phyloP scores from a whole-genome alignment of 1,284 basidiomycete species.

The Pisolithus thermaeus region DNA sequence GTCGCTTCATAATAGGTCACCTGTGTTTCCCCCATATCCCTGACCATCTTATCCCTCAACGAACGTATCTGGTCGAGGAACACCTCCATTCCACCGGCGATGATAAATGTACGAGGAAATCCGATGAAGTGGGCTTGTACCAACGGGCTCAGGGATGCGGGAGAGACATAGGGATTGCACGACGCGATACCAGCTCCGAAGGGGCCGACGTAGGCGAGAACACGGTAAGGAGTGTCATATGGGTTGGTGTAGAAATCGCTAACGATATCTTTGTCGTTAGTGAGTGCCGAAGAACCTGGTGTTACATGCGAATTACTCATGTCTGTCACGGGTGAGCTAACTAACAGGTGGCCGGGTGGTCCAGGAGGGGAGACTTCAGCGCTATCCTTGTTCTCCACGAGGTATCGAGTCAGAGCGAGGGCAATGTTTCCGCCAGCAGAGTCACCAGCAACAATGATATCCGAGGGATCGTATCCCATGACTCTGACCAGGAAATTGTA shows the following conservation, averaged over 20 bases:
- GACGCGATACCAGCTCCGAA: constrained; percentile 14
- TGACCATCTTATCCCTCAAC: constrained; percentile 26
- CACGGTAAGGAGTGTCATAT: constrained; percentile 5
- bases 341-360: constrained; percentile 34
- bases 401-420: constrained; percentile 38
- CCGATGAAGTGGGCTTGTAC: constrained; percentile 21
- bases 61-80: constrained; percentile 26
- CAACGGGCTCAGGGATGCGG: constrained; percentile 7
- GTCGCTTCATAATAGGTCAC: constrained; percentile 44
- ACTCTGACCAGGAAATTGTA: constrained; percentile 44
- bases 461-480: constrained; percentile 35
- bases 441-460: constrained; percentile 54
- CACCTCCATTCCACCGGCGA: constrained; percentile 29
- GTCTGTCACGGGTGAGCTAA: constrained; percentile 45
- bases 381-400: constrained; percentile 24
- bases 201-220: constrained; percentile 13
- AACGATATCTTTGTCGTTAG: constrained; percentile 17
- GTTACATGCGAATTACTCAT: constrained; percentile 23
- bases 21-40: constrained; percentile 35
- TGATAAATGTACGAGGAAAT: constrained; percentile 33
- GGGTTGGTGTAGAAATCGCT: constrained; percentile 3
- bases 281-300: constrained; percentile 22
- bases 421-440: constrained; percentile 57
- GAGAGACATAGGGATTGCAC: constrained; percentile 14
- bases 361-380: constrained; percentile 24